phyloP scores from a whole-genome alignment of 768 basidiomycete species.

The Tricholoma saponaceum region DNA sequence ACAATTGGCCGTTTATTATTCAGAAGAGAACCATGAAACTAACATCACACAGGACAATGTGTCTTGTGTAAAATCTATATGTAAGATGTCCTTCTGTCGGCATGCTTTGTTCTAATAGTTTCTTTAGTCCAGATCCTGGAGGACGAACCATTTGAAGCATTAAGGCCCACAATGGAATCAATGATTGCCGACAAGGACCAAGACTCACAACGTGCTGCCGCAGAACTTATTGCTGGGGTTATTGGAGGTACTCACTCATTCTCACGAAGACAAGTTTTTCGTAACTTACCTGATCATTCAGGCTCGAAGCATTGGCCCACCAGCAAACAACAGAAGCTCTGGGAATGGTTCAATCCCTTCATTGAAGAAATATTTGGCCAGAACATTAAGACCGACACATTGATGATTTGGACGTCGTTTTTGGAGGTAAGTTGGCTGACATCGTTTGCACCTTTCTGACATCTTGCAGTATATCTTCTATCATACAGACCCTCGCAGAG shows the following conservation, averaged over 20 bases:
- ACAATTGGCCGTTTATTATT: conserved; percentile 60
- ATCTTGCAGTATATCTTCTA: conserved; percentile 63
- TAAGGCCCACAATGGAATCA: conserved; percentile 58
- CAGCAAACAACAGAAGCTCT: conserved; percentile 61
- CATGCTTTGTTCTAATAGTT: neutral
- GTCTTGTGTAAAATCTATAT: conserved; percentile 71
- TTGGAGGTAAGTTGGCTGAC: conserved; percentile 46
- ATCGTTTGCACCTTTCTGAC: conserved; percentile 1
- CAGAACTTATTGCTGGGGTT: conserved; percentile 78
- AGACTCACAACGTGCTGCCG: conserved; percentile 85
- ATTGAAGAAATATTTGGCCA: conserved; percentile 62
- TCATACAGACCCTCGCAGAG: conserved; percentile 77
- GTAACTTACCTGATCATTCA: conserved; percentile 19
- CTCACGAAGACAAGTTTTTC: neutral
- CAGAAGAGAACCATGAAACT: conserved; percentile 74
- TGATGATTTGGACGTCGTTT: conserved; percentile 76
- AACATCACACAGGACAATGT: conserved; percentile 64
- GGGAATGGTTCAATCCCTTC: conserved; percentile 76
- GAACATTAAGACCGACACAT: conserved; percentile 78
- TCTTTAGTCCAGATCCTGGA: conserved; percentile 72
- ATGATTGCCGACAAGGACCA: conserved; percentile 70
- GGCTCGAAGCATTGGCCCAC: conserved; percentile 88
- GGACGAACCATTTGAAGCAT: conserved; percentile 59
- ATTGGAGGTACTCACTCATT: conserved; percentile 44
- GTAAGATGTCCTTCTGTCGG: conserved; percentile 33